phyloP scores from a whole-genome alignment of 2,329 filamentous ascomycete species.

The Xylariaceae sp. region DNA sequence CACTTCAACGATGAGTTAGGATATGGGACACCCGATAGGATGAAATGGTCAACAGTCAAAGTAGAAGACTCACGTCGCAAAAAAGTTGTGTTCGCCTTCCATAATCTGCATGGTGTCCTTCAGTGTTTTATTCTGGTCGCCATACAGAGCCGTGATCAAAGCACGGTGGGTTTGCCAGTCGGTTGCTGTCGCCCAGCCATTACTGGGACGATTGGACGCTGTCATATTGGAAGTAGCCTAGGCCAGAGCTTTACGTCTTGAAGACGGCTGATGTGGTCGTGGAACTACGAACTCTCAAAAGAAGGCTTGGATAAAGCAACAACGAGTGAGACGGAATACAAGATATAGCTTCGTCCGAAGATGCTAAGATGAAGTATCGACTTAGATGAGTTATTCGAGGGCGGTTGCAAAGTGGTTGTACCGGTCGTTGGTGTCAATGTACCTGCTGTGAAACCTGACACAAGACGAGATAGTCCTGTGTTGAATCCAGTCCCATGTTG shows the following conservation, averaged over 20 bases:
- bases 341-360: too few relatives aligned
- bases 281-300: neutral
- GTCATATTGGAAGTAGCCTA: conserved; percentile 13
- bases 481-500: too few relatives aligned
- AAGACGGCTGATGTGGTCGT: neutral
- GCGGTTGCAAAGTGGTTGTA: too few relatives aligned
- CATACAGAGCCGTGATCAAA: conserved; percentile 25
- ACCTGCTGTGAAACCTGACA: too few relatives aligned
- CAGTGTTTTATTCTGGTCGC: conserved; percentile 29
- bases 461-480: too few relatives aligned
- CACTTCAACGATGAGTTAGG: conserved; percentile 16
- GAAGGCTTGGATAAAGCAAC: neutral
- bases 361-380: too few relatives aligned
- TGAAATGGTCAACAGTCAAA: neutral
- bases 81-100: conserved; percentile 48
- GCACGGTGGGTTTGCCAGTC: conserved; percentile 24
- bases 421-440: too few relatives aligned
- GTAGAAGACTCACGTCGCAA: conserved; percentile 31
- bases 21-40: neutral
- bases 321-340: neutral
- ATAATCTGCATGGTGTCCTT: conserved; percentile 29
- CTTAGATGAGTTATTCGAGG: too few relatives aligned
- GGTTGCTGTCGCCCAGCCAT: conserved; percentile 26
- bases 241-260: too few relatives aligned
- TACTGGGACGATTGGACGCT: conserved; percentile 13